phyloP scores from a whole-genome alignment of 2,329 filamentous ascomycete genomes.

The Macroventuria anomochaeta region DNA sequence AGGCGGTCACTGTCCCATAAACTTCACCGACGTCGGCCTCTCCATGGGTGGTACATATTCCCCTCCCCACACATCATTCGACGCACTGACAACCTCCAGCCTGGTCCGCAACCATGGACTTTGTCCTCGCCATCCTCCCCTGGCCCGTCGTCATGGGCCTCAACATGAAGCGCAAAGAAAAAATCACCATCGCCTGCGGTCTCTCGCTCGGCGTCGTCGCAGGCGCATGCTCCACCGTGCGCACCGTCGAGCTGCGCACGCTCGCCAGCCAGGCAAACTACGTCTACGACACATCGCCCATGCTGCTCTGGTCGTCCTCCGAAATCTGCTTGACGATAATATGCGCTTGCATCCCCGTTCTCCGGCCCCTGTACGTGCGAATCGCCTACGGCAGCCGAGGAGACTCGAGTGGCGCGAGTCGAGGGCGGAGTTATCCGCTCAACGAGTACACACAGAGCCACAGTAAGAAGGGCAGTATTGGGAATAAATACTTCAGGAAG shows the following conservation, averaged over 20 bases:
- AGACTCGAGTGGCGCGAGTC: conserved; percentile 22
- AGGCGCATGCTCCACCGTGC: conserved; percentile 41
- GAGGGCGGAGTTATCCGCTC: conserved; percentile 30
- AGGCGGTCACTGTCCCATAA: conserved; percentile 36
- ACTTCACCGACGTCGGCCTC: conserved; percentile 37
- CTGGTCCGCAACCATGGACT: conserved; percentile 45
- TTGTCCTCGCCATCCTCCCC: conserved; percentile 44
- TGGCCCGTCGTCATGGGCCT: conserved; percentile 44
- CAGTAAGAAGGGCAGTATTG: conserved; percentile 23
- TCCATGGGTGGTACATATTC: conserved; percentile 32
- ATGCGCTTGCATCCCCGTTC: conserved; percentile 60
- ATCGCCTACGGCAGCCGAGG: conserved; percentile 30
- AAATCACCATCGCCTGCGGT: conserved; percentile 40
- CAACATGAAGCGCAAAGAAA: conserved; percentile 46
- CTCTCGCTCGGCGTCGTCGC: conserved; percentile 43
- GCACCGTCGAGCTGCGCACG: conserved; percentile 38
- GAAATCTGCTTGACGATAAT: conserved; percentile 57
- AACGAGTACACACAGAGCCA: conserved; percentile 24
- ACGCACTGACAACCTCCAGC: conserved; percentile 21
- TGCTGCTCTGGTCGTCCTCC: conserved; percentile 44
- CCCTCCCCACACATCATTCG: background rate
- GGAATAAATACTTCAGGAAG: conserved; percentile 4
- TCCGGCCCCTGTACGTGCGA: conserved; percentile 51
- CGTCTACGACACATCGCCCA: conserved; percentile 41
- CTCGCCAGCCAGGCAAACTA: conserved; percentile 40